Evolutionary conservation across 176 grass and related monocot genomes (phyloP).

Genomic region (Thinopyrum elongatum): DNA sequence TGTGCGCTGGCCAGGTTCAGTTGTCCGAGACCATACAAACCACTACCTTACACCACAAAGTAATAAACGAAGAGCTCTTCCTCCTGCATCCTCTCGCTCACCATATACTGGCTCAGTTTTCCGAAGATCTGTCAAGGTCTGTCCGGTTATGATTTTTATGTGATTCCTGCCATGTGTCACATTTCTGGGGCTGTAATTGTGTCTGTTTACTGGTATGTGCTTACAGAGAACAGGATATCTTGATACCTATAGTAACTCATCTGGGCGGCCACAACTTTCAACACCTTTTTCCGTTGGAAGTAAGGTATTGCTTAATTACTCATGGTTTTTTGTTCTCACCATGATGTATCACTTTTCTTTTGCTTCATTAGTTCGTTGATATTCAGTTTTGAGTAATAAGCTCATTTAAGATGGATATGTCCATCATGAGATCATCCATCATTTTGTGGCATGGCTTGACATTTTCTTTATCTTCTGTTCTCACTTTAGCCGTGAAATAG

Average conservation of each 20-base stretch:
- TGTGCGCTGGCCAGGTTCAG: conserved; percentile 48
- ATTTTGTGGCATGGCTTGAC: background rate
- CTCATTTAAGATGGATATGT: background rate
- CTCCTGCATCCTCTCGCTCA: conserved; percentile 17
- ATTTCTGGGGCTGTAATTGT: background rate
- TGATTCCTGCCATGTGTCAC: background rate
- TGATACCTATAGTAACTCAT: conserved; percentile 20
- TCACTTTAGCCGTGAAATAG: background rate
- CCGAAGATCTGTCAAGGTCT: conserved; percentile 42
- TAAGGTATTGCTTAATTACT: conserved; percentile 47
- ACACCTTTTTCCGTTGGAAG: conserved; percentile 42
- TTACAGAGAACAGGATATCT: conserved; percentile 24
- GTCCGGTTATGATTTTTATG: conserved; percentile 17
- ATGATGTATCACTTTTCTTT: conserved; percentile 28
- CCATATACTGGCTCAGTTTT: conserved; percentile 53
- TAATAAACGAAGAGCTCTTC: conserved; percentile 39
- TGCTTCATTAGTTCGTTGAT: background rate
- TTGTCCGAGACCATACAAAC: conserved; percentile 26
- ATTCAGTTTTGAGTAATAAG: conserved; percentile 4
- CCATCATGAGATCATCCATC: background rate
- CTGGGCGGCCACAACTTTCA: conserved; percentile 26
- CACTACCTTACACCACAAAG: conserved; percentile 52
- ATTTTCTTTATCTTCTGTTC: background rate
- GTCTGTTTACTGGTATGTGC: conserved; percentile 9
- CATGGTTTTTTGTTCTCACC: background rate